Base-by-base conservation (phyloP, 345 rosid genomes). In the Kernera saxatilis region DNA sequence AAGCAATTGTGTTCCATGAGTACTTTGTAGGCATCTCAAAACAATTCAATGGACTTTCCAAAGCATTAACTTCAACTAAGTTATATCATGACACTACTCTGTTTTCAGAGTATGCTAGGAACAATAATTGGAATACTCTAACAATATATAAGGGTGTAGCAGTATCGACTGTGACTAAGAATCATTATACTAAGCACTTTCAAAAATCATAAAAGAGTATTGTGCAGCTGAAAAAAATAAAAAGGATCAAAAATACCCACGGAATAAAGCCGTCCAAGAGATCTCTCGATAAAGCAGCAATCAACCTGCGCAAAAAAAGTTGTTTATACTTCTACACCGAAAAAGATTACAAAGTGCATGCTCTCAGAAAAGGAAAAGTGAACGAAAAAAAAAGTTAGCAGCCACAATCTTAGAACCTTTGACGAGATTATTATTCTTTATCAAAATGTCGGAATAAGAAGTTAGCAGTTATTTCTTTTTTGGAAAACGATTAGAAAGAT, bases 201-300 rank as follows among this genome's bases (percentile, higher is more conserved):
- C n/a, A n/a, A n/a, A n/a, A n/a, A n/a, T n/a, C n/a, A n/a, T n/a
- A n/a, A 3, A 36, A 66, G 9, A 21, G 15, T 1, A 23, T 4
- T 29, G 22, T 33, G 41, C 6, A 15, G 27, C 27, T 18, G 53
- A 18, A 53, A 67, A 40, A 21, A 43, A 54, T 53, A 19, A 40
- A 13, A 4, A 33, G 12, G 14, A n/a, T n/a, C 14, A 46, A 57
- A 69, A 54, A 70, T 64, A 85, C 94, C 85, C 77, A 92, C 94
- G 72, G 77, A 29, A 79, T 9, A 62, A 89, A 86, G 39, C 83
- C 94, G 39, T 84, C 75, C 22, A 82, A 80, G 52, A 90, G 83
- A 81, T 92, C 98, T 76, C 95, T 88, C 4, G 92, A 88, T 61
- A 90, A 82, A 18, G 86, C 90, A 55, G 84, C 82, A 63, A 84